Evolutionary conservation across 2,329 filamentous ascomycete genomes (phyloP).

Genomic region (Pseudocercospora musae): DNA sequence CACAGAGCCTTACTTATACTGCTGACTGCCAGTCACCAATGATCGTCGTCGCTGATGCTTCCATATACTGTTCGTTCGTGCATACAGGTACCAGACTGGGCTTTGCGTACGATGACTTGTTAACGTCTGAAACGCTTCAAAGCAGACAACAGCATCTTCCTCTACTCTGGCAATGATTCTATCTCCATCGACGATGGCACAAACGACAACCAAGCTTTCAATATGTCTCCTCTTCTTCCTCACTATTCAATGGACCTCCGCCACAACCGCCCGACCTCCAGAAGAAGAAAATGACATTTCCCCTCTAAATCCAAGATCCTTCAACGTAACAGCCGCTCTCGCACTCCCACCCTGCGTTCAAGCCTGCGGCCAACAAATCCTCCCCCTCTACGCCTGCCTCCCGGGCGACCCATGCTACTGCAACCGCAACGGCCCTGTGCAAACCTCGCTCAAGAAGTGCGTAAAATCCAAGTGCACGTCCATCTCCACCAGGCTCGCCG

Average conservation of each 20-base stretch:
- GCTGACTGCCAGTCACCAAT: not conserved
- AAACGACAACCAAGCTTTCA: not conserved
- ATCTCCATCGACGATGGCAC: not conserved
- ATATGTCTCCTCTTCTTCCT: not conserved
- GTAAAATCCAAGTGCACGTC: not conserved
- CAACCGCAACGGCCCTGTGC: not conserved
- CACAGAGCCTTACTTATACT: not conserved
- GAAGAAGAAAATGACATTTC: not conserved
- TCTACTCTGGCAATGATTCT: not conserved
- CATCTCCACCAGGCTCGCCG: slow-evolving; percentile 1
- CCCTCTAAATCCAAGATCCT: not conserved
- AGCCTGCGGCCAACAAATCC: slow-evolving; percentile 1
- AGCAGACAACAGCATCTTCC: not conserved
- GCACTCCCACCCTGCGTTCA: not conserved
- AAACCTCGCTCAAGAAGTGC: not conserved
- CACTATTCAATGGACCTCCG: not conserved
- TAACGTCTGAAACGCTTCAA: not conserved
- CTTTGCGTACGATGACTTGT: not conserved
- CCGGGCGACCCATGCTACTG: slow-evolving; percentile 6
- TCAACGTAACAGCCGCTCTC: not conserved
- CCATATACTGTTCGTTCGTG: not conserved
- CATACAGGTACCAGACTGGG: not conserved
- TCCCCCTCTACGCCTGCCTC: not conserved
- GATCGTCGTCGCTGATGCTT: not conserved
- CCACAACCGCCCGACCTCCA: not conserved